Evolutionary conservation across 2,329 filamentous ascomycete genomes (phyloP).

Genomic region (Ascochyta koolunga): DNA sequence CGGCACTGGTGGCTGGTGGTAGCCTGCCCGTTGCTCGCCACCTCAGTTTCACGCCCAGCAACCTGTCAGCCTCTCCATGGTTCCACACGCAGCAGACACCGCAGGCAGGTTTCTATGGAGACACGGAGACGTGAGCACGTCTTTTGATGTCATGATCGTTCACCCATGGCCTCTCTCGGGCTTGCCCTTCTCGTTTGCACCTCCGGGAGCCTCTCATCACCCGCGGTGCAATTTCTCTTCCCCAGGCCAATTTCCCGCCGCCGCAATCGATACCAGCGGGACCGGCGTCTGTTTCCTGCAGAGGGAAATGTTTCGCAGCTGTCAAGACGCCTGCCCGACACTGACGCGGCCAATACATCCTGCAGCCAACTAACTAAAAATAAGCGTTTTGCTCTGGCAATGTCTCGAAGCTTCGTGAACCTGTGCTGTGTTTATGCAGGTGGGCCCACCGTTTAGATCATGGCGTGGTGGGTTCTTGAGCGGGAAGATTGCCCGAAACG

Average conservation of each 20-base stretch:
- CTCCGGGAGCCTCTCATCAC: constrained; percentile 12
- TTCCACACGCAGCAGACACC: constrained; percentile 13
- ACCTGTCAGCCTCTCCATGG: constrained; percentile 6
- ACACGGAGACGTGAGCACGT: constrained; percentile 12
- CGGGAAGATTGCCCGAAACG: constrained; percentile 7
- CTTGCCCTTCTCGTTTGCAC: constrained; percentile 15
- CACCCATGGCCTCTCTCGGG: constrained; percentile 1
- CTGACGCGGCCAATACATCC: constrained; percentile 14
- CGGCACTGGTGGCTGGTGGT: constrained; percentile 2
- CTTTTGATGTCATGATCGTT: constrained; percentile 17
- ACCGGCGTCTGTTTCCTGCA: neutral
- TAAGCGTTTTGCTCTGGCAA: constrained; percentile 5
- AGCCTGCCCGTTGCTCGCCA: constrained; percentile 12
- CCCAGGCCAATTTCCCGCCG: constrained; percentile 10
- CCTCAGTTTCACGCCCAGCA: constrained; percentile 11
- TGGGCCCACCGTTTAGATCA: constrained; percentile 11
- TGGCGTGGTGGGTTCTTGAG: constrained; percentile 13
- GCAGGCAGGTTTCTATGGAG: constrained; percentile 20
- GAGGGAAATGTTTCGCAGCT: constrained; percentile 1
- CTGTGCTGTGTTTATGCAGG: constrained; percentile 2
- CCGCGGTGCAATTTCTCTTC: constrained; percentile 16
- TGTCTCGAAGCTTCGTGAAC: constrained; percentile 19
- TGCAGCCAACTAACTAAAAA: constrained; percentile 13
- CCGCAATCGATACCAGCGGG: constrained; percentile 7
- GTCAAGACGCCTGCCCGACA: constrained; percentile 2